Base-by-base conservation (phyloP, 2,329 filamentous ascomycete species). In the Colletotrichum cordylinicola region DNA sequence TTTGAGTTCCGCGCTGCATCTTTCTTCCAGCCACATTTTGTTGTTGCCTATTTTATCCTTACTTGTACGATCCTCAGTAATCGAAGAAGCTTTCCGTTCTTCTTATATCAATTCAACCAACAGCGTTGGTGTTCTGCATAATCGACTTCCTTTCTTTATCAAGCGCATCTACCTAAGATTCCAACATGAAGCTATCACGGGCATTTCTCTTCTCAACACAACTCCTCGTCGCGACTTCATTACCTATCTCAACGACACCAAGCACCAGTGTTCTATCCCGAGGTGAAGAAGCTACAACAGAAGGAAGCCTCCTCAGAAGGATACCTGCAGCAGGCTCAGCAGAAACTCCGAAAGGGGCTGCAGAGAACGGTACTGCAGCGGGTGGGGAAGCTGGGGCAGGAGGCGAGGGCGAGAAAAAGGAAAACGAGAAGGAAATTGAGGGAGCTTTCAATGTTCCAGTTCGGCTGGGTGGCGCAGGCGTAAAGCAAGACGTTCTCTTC, bases 401-500 rank as follows among this genome's bases (percentile, higher is more conserved):
- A 55, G 68, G 69, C 15, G 74, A 39, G 16, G 78, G 61, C 12
- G 80, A 77, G 21, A 76, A 78, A 2, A 77, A 78, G 10, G 77
- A 71, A 12, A 82, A 83, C 62, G 81, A 85, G 75, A 55, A 84
- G 24, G 83, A 83, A 35, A 80, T 81, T 29, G 52, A 80, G 52
- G 84, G 70, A 12, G 66, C 80, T 52, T 85, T 86, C 56, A 81
- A 77, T 31, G 74, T 77, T 7, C 77, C 79, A 27, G 75, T 85
- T 56, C 77, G 79, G 6, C 79, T 85, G 1, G 74, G 77, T 6
- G 83, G 83, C 18, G 82, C 82, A 27, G 77, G 83, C 55, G 70
- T 83, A 75, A 82, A 85, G 78, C 80, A 80, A 27, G 84, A 85
- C 65, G 80, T 79, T 1, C 29, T 80, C 4, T 86, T 82, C 69